Conservation (phyloP, 192 early-diverging fungal genomes). For the Coemansia sp. region DNA sequence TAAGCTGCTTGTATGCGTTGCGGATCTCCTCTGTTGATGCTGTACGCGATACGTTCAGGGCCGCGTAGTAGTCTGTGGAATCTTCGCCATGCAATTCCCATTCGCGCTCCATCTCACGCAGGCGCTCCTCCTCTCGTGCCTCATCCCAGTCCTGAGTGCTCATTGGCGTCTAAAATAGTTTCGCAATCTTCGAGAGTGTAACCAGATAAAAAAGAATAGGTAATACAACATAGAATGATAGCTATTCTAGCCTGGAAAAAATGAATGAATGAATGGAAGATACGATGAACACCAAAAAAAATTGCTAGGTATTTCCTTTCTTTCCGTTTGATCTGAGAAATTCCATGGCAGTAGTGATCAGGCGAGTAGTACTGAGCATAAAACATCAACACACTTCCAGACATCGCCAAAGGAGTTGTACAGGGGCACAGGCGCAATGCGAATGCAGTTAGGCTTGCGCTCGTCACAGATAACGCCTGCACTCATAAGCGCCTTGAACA, state of each 20-base stretch:
- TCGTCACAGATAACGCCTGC: slow-evolving; percentile 85
- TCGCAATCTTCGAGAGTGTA: no score
- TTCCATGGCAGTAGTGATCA: not conserved
- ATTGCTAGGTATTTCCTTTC: no score
- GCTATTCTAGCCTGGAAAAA: not conserved
- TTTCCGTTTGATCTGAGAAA: no score
- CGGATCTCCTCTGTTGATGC: slow-evolving; percentile 64
- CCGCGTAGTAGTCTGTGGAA: slow-evolving; percentile 64
- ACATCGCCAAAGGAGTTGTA: slow-evolving; percentile 91
- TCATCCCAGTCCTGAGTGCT: slow-evolving; percentile 28
- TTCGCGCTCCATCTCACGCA: slow-evolving; percentile 36
- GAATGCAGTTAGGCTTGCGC: slow-evolving; percentile 87
- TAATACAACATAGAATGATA: not conserved
- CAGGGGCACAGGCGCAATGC: slow-evolving; percentile 87
- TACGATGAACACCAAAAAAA: no score
- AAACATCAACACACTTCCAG: slow-evolving; percentile 61
- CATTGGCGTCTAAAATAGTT: slow-evolving; percentile 6
- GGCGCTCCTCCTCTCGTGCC: slow-evolving; percentile 31
- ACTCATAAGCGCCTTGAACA: slow-evolving; percentile 64
- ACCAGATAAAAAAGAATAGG: not conserved
- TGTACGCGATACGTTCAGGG: slow-evolving; percentile 68
- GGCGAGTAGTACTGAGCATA: slow-evolving; percentile 26
- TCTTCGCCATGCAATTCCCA: not conserved
- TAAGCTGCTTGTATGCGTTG: slow-evolving; percentile 73
- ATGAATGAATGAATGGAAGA: no score